Base-by-base conservation (phyloP, 805 yeast genomes). In the Suhomyces emberorum region DNA sequence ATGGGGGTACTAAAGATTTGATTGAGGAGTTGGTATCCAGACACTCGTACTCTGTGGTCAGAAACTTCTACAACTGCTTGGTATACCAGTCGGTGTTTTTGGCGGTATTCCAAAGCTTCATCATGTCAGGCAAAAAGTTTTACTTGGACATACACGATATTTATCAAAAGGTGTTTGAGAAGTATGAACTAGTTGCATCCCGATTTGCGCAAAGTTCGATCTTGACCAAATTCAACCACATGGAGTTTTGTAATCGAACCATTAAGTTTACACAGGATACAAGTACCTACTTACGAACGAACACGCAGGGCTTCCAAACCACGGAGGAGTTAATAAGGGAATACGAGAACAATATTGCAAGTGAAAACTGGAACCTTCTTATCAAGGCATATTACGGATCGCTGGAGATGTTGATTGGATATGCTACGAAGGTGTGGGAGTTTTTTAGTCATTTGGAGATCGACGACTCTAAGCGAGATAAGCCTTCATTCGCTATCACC, bases 311-410 rank as follows among this genome's bases (percentile, higher is more conserved):
- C 7, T 9, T 4, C 9, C 18, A 11, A 10, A 12, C 7, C 7
- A 15, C 15, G 9, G 15, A 14, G 10, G 28, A 22, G 7, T 5
- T 21, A 15, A 15, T 15, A 6, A 12, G 16, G 3, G 8, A 6
- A 4, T 18, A 12, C n/a, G 28, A 31, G 15, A 11, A 14, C 7
- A 9, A 5, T 9, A 15, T 31, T 6, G 8, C 15, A 10, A n/a
- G 4, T 3, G 18, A 11, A 9, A 12, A 15, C 10, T 47, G 49
- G 46, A 48, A 44, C 5, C 19, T 48, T n/a, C 42, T 57, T 22
- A 39, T 49, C 4, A 43, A 54, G 29, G 26, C 35, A 16, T 49
- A 48, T 38, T 59, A 55, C 41, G 66, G 65, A 2, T 51, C 56
- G 23, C 38, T 31, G 17, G 59, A 57, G 11, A 49, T 51, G 12